Conservation (phyloP, 805 yeast species). For the Cyberlindnera xylosilytica region DNA sequence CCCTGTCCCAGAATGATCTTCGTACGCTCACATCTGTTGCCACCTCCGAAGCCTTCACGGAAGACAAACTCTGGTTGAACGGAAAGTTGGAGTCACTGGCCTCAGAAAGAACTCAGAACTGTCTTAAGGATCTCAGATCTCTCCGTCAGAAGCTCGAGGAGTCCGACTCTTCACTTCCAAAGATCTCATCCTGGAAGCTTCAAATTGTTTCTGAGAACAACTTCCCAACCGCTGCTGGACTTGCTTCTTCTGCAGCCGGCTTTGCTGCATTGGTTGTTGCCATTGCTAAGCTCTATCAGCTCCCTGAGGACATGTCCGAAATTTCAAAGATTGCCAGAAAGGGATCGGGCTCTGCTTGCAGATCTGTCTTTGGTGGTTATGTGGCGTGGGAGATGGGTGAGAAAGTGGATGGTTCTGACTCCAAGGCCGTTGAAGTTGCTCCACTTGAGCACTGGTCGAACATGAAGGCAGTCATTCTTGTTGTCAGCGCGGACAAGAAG, state of each 20-base stretch:
- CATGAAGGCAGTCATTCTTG: slow-evolving; percentile 88
- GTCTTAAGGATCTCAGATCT: slow-evolving; percentile 69
- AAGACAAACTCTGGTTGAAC: slow-evolving; percentile 80
- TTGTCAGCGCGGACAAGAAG: slow-evolving; percentile 89
- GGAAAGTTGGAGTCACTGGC: slow-evolving; percentile 75
- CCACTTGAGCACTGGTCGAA: slow-evolving; percentile 85
- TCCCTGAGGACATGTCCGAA: slow-evolving; percentile 83
- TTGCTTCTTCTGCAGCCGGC: slow-evolving; percentile 98
- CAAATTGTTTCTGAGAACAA: slow-evolving; percentile 91
- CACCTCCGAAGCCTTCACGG: slow-evolving; percentile 49
- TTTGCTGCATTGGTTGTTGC: slow-evolving; percentile 93
- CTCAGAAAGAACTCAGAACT: slow-evolving; percentile 62
- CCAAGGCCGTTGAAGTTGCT: slow-evolving; percentile 91
- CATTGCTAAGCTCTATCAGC: slow-evolving; percentile 78
- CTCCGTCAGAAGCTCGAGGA: slow-evolving; percentile 63
- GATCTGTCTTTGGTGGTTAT: slow-evolving; percentile 95
- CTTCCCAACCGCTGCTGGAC: slow-evolving; percentile 98
- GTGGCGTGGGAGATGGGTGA: slow-evolving; percentile 99
- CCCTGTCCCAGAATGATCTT: slow-evolving; percentile 86
- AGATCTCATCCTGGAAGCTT: slow-evolving; percentile 59
- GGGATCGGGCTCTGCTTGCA: slow-evolving; percentile 98
- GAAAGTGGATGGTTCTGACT: slow-evolving; percentile 75
- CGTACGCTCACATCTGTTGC: slow-evolving; percentile 90
- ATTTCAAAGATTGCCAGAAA: slow-evolving; percentile 92
- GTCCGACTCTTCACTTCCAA: slow-evolving; percentile 50